phyloP scores from a whole-genome alignment of 2,329 filamentous ascomycete species.

The Grosmannia clavigera region DNA sequence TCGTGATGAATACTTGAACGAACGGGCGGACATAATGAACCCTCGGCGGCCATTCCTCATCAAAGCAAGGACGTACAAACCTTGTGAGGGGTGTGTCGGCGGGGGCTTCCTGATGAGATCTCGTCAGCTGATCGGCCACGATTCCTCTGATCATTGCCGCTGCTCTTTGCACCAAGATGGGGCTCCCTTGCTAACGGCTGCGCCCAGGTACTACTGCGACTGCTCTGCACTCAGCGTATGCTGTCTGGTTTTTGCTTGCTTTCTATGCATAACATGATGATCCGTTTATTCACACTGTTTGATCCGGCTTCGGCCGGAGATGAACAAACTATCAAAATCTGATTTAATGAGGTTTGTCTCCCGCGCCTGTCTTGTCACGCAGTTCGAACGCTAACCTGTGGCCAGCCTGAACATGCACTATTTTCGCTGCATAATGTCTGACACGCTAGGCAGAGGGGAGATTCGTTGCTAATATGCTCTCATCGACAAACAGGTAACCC shows the following conservation, averaged over 20 bases:
- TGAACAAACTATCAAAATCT: conserved; percentile 43
- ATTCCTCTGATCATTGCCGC: background rate
- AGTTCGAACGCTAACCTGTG: conserved; percentile 6
- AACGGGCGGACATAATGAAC: conserved; percentile 59
- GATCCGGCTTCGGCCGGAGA: conserved; percentile 34
- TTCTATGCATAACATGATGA: conserved; percentile 30
- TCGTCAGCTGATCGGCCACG: conserved; percentile 46
- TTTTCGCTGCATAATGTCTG: conserved; percentile 2
- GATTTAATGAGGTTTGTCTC: conserved; percentile 34
- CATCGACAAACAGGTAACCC: conserved; percentile 3
- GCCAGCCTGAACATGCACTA: conserved; percentile 14
- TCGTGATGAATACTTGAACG: conserved; percentile 54
- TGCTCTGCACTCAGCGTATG: background rate
- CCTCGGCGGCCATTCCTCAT: conserved; percentile 29
- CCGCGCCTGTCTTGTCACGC: no score
- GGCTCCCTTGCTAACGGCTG: conserved; percentile 14
- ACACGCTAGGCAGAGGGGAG: background rate
- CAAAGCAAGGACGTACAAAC: conserved; percentile 51
- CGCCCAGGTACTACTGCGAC: conserved; percentile 17
- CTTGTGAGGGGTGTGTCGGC: conserved; percentile 36
- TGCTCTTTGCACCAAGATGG: background rate
- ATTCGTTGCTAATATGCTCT: conserved; percentile 3
- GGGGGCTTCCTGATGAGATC: conserved; percentile 50
- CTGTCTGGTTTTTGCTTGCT: conserved; percentile 1
- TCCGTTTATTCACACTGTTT: conserved; percentile 49